These are phyloP conservation scores for Hypoxylon trugodes DNA, from an alignment of 495 filamentous ascomycete genomes.

Conservation along the genomic window DNA sequence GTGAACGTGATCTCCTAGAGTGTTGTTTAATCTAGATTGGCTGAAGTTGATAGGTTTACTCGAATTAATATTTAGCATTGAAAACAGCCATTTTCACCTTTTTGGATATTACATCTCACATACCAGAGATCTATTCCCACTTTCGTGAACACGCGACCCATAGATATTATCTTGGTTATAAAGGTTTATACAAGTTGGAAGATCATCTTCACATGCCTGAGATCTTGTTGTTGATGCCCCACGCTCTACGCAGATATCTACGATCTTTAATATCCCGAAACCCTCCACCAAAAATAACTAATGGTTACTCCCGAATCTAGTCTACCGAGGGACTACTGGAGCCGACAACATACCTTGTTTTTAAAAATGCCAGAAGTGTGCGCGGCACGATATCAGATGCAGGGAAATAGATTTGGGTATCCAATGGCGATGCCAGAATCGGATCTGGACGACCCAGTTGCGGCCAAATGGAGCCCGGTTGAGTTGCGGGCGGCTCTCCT, in stretches of 20 bases:
- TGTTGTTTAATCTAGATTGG: not conserved
- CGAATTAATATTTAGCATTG: not conserved
- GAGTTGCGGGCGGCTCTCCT: constrained; percentile 30
- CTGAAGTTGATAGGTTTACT: not conserved
- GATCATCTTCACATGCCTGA: constrained; percentile 12
- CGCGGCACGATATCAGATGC: constrained; percentile 12
- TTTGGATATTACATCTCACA: constrained; percentile 2
- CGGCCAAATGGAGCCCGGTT: constrained; percentile 24
- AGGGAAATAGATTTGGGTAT: constrained; percentile 16
- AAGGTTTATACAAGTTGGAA: not conserved
- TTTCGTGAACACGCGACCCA: not conserved
- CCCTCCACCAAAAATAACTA: constrained; percentile 13
- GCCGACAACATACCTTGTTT: constrained; percentile 11
- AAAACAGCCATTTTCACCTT: not conserved
- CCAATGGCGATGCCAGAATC: constrained; percentile 10
- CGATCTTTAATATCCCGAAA: constrained; percentile 23
- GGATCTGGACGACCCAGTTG: constrained; percentile 3
- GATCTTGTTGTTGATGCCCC: not conserved
- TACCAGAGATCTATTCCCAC: not conserved
- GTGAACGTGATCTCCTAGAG: not conserved
- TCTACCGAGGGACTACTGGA: constrained; percentile 23
- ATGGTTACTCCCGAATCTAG: constrained; percentile 9
- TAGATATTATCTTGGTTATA: not conserved
- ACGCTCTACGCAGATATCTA: constrained; percentile 5
- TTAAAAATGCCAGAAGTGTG: constrained; percentile 1